Base-by-base conservation (phyloP, 2,329 filamentous ascomycete species). In the Pyrenophora graminea region DNA sequence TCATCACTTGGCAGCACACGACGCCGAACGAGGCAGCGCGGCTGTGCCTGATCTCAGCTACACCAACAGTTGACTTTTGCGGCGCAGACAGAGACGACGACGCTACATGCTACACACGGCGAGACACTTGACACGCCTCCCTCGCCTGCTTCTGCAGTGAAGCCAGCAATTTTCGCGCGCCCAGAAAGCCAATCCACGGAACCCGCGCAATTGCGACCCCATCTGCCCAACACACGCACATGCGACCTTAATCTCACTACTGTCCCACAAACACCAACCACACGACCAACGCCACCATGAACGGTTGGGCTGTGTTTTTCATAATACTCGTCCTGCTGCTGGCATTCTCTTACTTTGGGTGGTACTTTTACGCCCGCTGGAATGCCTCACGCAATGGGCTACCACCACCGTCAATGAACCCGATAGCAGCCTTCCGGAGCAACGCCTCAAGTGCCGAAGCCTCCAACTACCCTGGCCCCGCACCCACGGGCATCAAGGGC, bases 341-440 rank as follows among this genome's bases (percentile, higher is more conserved):
- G 50, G 69, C 89, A 62, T 30, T 88, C 66, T 70, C 89, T 64
- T 85, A 77, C 50, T 74, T 81, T 48, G 85, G 81, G 66, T 93
- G 87, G 85, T 76, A 91, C 53, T 74, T 85, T 66, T 91, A 86
- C 67, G 85, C 86, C 25, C 87, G 90, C 67, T 79, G 87, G 63
- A 87, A 87, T 64, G 89, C 90, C 43, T 82, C 85, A 55, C 84
- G 85, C 68, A 81, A 91, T 48, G 90, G 90, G 50, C 85, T 93
- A 6, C 89, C 89, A 4, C 83, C 87, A 27, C 89, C 89, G 1
- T 80, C 83, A 9, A 75, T 88, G 51, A 84, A 91, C 67, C 90
- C 89, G 45, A 74, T 88, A 46, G 83, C 90, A 62, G 90, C 89
- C 46, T 93, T 92, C 80, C 8, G 27, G 27, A 74, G 77, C 57